Percentiles rank a stretch among this genome's conserved stretches.
Evolutionary conservation across 805 yeast genomes (phyloP).

Genomic region (Starmerella vaccinii): DNA sequence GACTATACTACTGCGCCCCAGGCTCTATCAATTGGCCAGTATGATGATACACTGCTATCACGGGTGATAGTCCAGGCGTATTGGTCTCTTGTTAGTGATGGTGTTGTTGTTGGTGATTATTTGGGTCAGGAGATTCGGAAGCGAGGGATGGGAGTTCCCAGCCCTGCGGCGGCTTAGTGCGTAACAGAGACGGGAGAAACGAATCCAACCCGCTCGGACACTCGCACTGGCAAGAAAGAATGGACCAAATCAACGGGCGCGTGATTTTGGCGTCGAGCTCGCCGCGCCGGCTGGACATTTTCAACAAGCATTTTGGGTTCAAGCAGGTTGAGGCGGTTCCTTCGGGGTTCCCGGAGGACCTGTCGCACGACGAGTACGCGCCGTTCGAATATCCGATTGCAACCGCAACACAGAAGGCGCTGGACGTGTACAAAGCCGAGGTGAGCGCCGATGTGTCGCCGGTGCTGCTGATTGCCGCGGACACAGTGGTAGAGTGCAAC

Average conservation of each 20-base stretch:
- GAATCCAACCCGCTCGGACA: neutral
- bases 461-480: conserved; percentile 47
- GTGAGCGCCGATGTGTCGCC: conserved; percentile 31
- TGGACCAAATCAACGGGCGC: conserved; percentile 20
- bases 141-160: neutral
- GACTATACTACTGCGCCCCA: too few relatives aligned
- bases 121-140: too few relatives aligned
- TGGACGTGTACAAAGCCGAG: conserved; percentile 42
- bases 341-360: conserved; percentile 68
- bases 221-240: neutral
- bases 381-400: conserved; percentile 54
- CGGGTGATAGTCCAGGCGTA: too few relatives aligned
- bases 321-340: conserved; percentile 37
- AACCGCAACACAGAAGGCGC: conserved; percentile 61
- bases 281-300: conserved; percentile 66
- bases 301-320: conserved; percentile 39
- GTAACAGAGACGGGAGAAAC: neutral
- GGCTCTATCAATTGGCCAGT: too few relatives aligned
- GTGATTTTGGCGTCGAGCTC: conserved; percentile 75
- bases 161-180: neutral
- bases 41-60: too few relatives aligned
- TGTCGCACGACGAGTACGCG: conserved; percentile 43
- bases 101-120: neutral
- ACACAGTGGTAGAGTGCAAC: conserved; percentile 57
- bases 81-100: too few relatives aligned